A percentile compares a stretch with the other conserved stretches of the same genome.
These are phyloP conservation scores for Russula sp. DNA, from an alignment of 768 basidiomycete species.

Conservation along the genomic window DNA sequence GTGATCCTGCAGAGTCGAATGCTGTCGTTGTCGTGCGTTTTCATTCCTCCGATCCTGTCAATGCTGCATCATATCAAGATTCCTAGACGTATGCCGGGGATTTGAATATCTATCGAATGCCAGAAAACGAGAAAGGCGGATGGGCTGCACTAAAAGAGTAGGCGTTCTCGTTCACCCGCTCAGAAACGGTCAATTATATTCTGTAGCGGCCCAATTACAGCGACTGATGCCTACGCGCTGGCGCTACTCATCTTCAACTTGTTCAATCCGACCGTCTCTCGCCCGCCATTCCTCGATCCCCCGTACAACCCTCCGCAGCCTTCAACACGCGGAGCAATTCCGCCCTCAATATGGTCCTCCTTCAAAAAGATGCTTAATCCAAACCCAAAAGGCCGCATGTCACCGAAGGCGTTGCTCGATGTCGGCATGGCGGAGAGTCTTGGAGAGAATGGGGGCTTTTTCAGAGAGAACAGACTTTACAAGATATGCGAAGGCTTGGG, in stretches of 20 bases:
- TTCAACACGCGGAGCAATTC: slow-evolving; percentile 76
- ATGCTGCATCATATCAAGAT: slow-evolving; percentile 27
- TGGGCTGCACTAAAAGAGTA: slow-evolving; percentile 85
- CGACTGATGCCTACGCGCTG: slow-evolving; percentile 83
- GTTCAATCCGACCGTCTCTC: slow-evolving; percentile 77
- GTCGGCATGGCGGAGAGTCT: slow-evolving; percentile 68
- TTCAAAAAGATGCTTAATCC: slow-evolving; percentile 92
- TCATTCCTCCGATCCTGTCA: slow-evolving; percentile 22
- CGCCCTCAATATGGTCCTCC: slow-evolving; percentile 64
- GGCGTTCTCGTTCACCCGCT: slow-evolving; percentile 30
- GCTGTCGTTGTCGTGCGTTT: slow-evolving; percentile 76
- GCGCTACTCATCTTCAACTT: slow-evolving; percentile 81
- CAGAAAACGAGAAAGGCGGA: slow-evolving; percentile 86
- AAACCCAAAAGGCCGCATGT: slow-evolving; percentile 74
- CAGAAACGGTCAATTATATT: slow-evolving; percentile 39
- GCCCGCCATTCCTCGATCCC: slow-evolving; percentile 64
- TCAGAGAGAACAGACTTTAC: slow-evolving; percentile 75
- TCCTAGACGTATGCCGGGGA: slow-evolving; percentile 66
- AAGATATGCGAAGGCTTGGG: slow-evolving; percentile 83
- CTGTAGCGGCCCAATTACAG: slow-evolving; percentile 50
- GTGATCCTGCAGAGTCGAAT: slow-evolving; percentile 73
- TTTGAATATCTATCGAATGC: slow-evolving; percentile 59
- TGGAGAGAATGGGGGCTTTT: slow-evolving; percentile 68
- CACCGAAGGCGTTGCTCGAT: slow-evolving; percentile 74
- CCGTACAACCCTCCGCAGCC: slow-evolving; percentile 77